These are phyloP conservation scores for Fusarium nisikadoi DNA, from an alignment of 2,329 filamentous ascomycete genomes.

Conservation along the genomic window DNA sequence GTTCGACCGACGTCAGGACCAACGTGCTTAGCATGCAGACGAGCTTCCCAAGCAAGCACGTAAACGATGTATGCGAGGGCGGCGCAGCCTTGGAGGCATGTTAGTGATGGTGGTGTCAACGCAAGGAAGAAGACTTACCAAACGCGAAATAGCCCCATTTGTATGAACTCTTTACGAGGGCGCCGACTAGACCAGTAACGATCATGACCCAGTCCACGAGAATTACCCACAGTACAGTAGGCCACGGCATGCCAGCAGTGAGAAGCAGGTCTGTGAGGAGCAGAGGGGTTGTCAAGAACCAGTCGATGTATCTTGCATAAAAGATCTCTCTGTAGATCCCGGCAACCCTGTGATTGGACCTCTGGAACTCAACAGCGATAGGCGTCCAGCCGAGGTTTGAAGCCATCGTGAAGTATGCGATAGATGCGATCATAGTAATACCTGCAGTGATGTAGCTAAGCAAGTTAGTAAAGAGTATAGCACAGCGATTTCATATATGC, in stretches of 20 bases:
- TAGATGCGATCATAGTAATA: conserved; percentile 59
- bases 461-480: not conserved
- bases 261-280: conserved; percentile 71
- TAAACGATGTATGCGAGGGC: conserved; percentile 59
- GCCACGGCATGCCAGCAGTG: conserved; percentile 65
- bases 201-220: conserved; percentile 60
- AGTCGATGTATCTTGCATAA: conserved; percentile 64
- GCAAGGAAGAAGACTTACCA: conserved; percentile 27
- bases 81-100: conserved; percentile 45
- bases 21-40: conserved; percentile 62
- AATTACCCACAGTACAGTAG: conserved; percentile 62
- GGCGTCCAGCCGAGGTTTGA: conserved; percentile 60
- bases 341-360: conserved; percentile 52
- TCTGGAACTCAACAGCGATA: conserved; percentile 64
- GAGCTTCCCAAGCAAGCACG: conserved; percentile 54
- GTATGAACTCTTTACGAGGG: conserved; percentile 60
- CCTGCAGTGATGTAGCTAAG: conserved; percentile 59
- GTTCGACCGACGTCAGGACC: conserved; percentile 63
- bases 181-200: conserved; percentile 57
- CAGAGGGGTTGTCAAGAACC: conserved; percentile 69
- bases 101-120: fast-evolving
- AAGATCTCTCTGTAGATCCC: conserved; percentile 67
- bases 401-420: conserved; percentile 64
- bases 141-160: conserved; percentile 68
- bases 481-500: fast-evolving